phyloP scores from a whole-genome alignment of 257 asterid species.

The Salvia miltiorrhiza region DNA sequence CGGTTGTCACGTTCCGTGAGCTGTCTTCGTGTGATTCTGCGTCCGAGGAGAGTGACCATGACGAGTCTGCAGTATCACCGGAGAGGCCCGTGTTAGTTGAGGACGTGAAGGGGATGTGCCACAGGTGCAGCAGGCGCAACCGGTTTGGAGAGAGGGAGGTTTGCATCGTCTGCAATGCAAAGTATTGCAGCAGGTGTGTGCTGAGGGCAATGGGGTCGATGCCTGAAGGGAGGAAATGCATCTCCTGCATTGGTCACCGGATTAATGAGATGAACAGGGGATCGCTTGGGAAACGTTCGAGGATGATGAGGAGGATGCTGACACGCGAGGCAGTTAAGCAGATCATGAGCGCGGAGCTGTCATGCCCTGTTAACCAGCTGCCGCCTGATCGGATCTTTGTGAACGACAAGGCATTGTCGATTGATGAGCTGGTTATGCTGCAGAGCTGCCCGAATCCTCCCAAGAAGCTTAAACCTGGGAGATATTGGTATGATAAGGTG shows the following conservation, averaged over 20 bases:
- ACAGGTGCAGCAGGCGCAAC: slow-evolving; percentile 48
- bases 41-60: slow-evolving; percentile 36
- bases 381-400: slow-evolving; percentile 61
- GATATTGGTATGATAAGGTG: slow-evolving; percentile 85
- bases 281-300: slow-evolving; percentile 69
- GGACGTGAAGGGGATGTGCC: slow-evolving; percentile 58
- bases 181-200: slow-evolving; percentile 72
- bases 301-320: slow-evolving; percentile 56
- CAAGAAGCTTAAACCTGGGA: slow-evolving; percentile 78
- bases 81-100: slow-evolving; percentile 38
- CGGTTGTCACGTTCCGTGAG: slow-evolving; percentile 50
- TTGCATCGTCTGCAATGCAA: slow-evolving; percentile 80
- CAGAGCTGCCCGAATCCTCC: slow-evolving; percentile 79
- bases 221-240: slow-evolving; percentile 94
- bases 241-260: slow-evolving; percentile 52
- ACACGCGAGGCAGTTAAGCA: slow-evolving; percentile 38
- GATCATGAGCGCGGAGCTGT: slow-evolving; percentile 50
- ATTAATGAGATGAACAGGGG: slow-evolving; percentile 62
- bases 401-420: slow-evolving; percentile 52
- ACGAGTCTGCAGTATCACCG: slow-evolving; percentile 21
- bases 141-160: slow-evolving; percentile 61
- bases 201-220: slow-evolving; percentile 93
- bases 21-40: slow-evolving; percentile 23
- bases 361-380: slow-evolving; percentile 65
- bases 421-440: slow-evolving; percentile 51